Percentiles rank a stretch among this genome's conserved stretches.
Conservation (phyloP, 768 basidiomycete genomes). For the Phaffia tasmanica region DNA sequence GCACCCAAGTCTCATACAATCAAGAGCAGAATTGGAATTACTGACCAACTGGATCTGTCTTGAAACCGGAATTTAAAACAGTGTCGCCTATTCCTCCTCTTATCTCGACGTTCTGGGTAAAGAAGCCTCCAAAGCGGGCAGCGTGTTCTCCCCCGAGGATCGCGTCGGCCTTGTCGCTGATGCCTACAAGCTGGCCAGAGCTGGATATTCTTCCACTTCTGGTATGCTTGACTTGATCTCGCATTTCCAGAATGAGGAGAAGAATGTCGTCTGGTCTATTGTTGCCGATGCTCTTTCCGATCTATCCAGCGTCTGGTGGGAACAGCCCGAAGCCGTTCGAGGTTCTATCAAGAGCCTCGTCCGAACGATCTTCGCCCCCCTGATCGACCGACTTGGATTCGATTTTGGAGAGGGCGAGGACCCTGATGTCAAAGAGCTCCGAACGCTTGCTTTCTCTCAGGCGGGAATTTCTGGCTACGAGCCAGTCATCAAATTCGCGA, state of each 20-base stretch:
- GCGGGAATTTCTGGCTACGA: constrained; percentile 38
- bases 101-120: constrained; percentile 63
- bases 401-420: constrained; percentile 58
- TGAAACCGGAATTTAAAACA: constrained; percentile 36
- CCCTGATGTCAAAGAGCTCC: constrained; percentile 56
- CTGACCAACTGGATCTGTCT: no score
- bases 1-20: no score
- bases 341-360: constrained; percentile 41
- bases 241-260: constrained; percentile 42
- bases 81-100: constrained; percentile 74
- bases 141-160: constrained; percentile 67
- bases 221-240: constrained; percentile 63
- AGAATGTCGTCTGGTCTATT: constrained; percentile 16
- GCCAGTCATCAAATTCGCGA: constrained; percentile 54
- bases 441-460: constrained; percentile 55
- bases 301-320: constrained; percentile 70
- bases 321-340: constrained; percentile 49
- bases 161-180: constrained; percentile 82
- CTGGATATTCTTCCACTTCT: constrained; percentile 66
- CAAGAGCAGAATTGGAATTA: no score
- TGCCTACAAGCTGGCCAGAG: constrained; percentile 63
- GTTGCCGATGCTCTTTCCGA: constrained; percentile 49
- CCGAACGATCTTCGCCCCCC: constrained; percentile 49
- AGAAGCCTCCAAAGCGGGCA: constrained; percentile 59
- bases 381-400: constrained; percentile 68